Evolutionary conservation across 257 asterid species (phyloP).

Genomic region (Solanum stenotomum): DNA sequence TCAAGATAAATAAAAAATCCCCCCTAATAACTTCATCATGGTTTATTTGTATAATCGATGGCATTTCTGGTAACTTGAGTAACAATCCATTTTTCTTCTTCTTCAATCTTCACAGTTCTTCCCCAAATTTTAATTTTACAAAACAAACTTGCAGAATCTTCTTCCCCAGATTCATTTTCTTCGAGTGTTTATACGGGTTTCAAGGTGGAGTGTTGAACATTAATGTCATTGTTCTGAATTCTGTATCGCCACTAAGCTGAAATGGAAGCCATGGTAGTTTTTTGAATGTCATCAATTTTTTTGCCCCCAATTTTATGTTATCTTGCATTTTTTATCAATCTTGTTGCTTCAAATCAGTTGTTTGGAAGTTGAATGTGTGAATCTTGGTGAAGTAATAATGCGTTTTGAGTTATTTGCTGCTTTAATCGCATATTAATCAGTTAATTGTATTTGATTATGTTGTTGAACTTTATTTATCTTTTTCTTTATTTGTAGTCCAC

Average conservation of each 20-base stretch:
- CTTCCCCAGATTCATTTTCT: not conserved
- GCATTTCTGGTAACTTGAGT: not conserved
- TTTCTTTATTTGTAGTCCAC: conserved; percentile 33
- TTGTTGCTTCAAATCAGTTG: not conserved
- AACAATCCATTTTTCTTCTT: not conserved
- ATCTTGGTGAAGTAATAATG: not conserved
- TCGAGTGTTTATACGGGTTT: not conserved
- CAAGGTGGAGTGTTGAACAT: not conserved
- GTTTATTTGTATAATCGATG: not conserved
- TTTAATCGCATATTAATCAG: not conserved
- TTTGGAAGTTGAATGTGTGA: not conserved
- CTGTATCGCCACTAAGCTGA: conserved; percentile 19
- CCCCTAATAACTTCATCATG: no score
- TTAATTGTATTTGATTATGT: not conserved
- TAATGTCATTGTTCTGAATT: conserved; percentile 24
- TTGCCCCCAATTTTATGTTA: not conserved
- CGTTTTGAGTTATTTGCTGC: not conserved
- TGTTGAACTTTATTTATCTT: not conserved
- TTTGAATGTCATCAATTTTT: not conserved
- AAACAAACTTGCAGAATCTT: not conserved
- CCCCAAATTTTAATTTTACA: not conserved
- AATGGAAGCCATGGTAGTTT: conserved; percentile 29
- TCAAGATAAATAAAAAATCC: no score
- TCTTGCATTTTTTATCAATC: not conserved
- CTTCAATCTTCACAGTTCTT: not conserved